Evolutionary conservation across 495 filamentous ascomycete genomes (phyloP).

Genomic region (Penicillium bialowiezense): DNA sequence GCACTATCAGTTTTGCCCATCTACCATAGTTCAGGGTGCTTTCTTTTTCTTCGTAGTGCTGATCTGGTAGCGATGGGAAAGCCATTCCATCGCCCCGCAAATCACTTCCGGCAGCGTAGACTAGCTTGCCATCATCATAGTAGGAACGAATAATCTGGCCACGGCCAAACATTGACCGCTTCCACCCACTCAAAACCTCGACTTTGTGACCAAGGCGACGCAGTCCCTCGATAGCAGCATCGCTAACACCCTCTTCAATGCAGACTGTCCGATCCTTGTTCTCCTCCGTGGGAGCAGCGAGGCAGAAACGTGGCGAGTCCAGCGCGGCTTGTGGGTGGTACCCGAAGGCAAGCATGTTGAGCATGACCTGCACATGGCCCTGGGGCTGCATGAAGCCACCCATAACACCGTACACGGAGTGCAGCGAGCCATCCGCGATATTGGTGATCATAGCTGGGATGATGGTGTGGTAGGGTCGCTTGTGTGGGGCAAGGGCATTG

Average conservation of each 20-base stretch:
- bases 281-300: conserved; percentile 61
- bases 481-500: conserved; percentile 75
- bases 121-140: conserved; percentile 61
- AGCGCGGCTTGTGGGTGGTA: conserved; percentile 84
- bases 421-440: conserved; percentile 63
- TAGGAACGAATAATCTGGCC: conserved; percentile 86
- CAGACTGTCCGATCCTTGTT: conserved; percentile 60
- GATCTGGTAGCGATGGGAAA: conserved; percentile 47
- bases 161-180: conserved; percentile 75
- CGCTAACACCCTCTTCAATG: conserved; percentile 81
- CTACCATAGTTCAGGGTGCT: too few relatives aligned
- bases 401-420: conserved; percentile 93
- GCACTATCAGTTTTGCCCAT: too few relatives aligned
- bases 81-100: conserved; percentile 83
- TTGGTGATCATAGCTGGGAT: conserved; percentile 91
- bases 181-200: conserved; percentile 62
- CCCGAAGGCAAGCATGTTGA: conserved; percentile 87
- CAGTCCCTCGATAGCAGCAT: conserved; percentile 64
- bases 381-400: conserved; percentile 99
- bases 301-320: conserved; percentile 84
- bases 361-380: conserved; percentile 90
- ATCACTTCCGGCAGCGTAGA: conserved; percentile 89
- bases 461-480: conserved; percentile 96
- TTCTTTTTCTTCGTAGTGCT: too few relatives aligned
- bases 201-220: conserved; percentile 69